These are phyloP conservation scores for Euphorbia pulcherrima DNA, from an alignment of 345 rosid species.

Conservation along the genomic window DNA sequence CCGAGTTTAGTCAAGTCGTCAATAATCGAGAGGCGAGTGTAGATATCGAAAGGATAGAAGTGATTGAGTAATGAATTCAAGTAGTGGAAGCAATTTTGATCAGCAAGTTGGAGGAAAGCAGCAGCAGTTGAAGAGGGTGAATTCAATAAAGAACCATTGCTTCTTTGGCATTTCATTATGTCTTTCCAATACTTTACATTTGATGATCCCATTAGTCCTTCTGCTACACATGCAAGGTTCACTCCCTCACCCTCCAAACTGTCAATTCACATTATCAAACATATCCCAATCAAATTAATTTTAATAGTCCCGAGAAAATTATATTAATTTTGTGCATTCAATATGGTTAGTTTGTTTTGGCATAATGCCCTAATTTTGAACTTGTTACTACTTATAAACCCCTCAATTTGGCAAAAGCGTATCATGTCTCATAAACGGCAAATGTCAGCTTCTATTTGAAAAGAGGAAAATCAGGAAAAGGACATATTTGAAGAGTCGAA, in stretches of 20 bases:
- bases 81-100: constrained; percentile 8
- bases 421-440: no score
- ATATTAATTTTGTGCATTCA: no score
- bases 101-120: constrained; percentile 6
- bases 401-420: no score
- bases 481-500: no score
- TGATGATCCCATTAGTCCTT: constrained; percentile 1
- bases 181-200: constrained; percentile 9
- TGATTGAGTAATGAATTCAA: constrained; percentile 1
- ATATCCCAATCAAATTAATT: no score
- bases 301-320: no score
- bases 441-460: no score
- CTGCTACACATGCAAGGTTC: constrained; percentile 15
- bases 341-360: no score
- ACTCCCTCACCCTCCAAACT: neutral
- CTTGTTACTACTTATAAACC: no score
- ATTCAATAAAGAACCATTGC: constrained; percentile 13
- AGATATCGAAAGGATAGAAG: constrained; percentile 9
- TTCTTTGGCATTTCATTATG: constrained; percentile 13
- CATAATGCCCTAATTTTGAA: no score
- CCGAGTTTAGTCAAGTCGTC: constrained; percentile 12
- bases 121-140: constrained; percentile 22
- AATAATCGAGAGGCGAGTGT: constrained; percentile 5
- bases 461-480: no score
- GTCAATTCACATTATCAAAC: no score